phyloP scores from a whole-genome alignment of 2,329 filamentous ascomycete genomes.

The Pestalotiopsis sp. region DNA sequence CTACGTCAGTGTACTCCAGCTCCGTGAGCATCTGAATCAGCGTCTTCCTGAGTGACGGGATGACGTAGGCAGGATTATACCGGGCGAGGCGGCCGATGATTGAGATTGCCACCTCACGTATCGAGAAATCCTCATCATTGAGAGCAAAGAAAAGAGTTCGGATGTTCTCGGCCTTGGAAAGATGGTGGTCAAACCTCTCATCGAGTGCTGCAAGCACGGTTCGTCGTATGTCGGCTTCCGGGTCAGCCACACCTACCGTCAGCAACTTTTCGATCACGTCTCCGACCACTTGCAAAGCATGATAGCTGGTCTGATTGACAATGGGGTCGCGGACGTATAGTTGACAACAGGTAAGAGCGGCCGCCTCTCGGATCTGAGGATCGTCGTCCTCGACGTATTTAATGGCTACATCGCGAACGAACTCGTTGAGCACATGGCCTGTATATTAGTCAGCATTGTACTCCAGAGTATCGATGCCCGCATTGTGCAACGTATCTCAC shows the following conservation, averaged over 20 bases:
- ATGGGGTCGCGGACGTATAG: constrained; percentile 96
- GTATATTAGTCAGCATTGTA: constrained; percentile 11
- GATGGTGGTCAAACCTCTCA: constrained; percentile 88
- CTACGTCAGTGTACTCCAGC: constrained; percentile 91
- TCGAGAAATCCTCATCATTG: constrained; percentile 91
- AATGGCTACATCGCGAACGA: constrained; percentile 96
- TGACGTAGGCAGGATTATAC: constrained; percentile 95
- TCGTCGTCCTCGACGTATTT: constrained; percentile 98
- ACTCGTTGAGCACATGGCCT: constrained; percentile 93
- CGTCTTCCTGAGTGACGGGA: constrained; percentile 90
- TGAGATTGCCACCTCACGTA: constrained; percentile 90
- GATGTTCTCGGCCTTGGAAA: constrained; percentile 98
- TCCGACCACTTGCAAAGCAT: constrained; percentile 94
- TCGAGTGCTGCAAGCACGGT: constrained; percentile 90
- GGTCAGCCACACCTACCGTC: constrained; percentile 91
- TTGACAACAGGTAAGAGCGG: constrained; percentile 95
- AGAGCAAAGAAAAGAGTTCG: constrained; percentile 92
- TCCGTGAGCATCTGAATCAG: constrained; percentile 95
- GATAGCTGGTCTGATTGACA: constrained; percentile 95
- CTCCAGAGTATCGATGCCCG: not conserved
- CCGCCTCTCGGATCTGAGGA: constrained; percentile 87
- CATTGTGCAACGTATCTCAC: not conserved
- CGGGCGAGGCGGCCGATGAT: constrained; percentile 92
- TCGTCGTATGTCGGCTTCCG: constrained; percentile 82
- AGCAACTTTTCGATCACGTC: constrained; percentile 97